A percentile compares a stretch with the other conserved stretches of the same genome.
Evolutionary conservation across 1,284 basidiomycete species (phyloP).

Genomic region (Marasmius sp.): DNA sequence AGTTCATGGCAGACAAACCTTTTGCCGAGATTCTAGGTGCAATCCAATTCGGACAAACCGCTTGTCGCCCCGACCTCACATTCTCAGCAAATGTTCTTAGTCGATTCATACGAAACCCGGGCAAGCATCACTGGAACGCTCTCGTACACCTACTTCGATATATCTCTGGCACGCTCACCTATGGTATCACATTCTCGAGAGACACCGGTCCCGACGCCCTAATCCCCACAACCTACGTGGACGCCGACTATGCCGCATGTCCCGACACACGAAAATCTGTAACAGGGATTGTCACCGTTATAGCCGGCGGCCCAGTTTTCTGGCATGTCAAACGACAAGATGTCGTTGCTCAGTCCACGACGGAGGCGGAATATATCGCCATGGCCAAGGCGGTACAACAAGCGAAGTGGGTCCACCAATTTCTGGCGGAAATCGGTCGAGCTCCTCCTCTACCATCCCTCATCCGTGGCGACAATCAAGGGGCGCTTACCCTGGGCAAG

Average conservation of each 20-base stretch:
- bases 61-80: slow-evolving; percentile 29
- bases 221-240: slow-evolving; percentile 30
- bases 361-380: slow-evolving; percentile 35
- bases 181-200: slow-evolving; percentile 24
- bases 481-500: slow-evolving; percentile 22
- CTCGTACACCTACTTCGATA: slow-evolving; percentile 31
- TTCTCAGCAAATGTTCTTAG: slow-evolving; percentile 27
- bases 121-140: slow-evolving; percentile 27
- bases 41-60: slow-evolving; percentile 29
- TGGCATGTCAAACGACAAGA: slow-evolving; percentile 37
- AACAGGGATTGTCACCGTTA: slow-evolving; percentile 28
- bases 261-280: slow-evolving; percentile 26
- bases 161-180: slow-evolving; percentile 27
- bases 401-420: slow-evolving; percentile 28
- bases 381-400: slow-evolving; percentile 28
- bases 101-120: slow-evolving; percentile 25
- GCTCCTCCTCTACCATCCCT: slow-evolving; percentile 14
- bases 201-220: slow-evolving; percentile 7
- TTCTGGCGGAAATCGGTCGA: slow-evolving; percentile 24
- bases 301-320: slow-evolving; percentile 30
- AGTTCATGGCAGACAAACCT: slow-evolving; percentile 25
- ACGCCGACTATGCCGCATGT: slow-evolving; percentile 35
- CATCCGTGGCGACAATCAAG: slow-evolving; percentile 2
- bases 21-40: slow-evolving; percentile 25
- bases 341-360: slow-evolving; percentile 27